Evolutionary conservation across 2,329 filamentous ascomycete genomes (phyloP), one percentile per base, ranked within the genome.

Genomic region (Aureobasidium sp.): DNA sequence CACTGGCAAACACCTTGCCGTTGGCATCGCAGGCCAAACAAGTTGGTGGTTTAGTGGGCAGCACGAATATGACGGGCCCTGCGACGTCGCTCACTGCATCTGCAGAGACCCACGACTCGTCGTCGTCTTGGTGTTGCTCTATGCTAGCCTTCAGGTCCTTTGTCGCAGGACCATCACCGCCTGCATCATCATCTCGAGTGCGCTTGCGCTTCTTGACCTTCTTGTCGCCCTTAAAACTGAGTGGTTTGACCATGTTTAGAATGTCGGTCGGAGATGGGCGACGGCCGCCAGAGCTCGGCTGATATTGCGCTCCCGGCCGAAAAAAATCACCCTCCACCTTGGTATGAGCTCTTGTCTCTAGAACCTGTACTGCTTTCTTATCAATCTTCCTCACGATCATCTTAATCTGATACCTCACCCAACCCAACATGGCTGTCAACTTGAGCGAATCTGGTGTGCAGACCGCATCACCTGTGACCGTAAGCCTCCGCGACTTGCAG

Each of bases 171-270:
- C 64, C 26, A 46, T 65, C 62, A 58, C 70, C 68, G 34, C 72
- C 74, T 55, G 70, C 71, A 13, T 75, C 73, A 32, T 78, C 75
- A 64, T 80, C 77, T 58, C 80, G 79, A 52, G 82, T 77, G 68
- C 89, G 86, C 82, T 96, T 97, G 74, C 91, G 84, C 81, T 97
- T 97, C 77, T 94, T 96, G 64, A 84, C 78, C 78, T 94, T 94
- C 77, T 95, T 97, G 78, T 99, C 94, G 80, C 94, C 94, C 78
- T 99, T 99, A 82, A 99, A 99, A 53, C 86, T 82, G 63, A 99
- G 84, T 52, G 93, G 87, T 74, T 96, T 97, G 68, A 96, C 87
- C 89, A 94, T 94, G 65, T 66, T 76, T 36, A 47, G 47, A 29
- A 26, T 37, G 23, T 47, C 10, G 17, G 10, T 60, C 55, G 55